Percentiles rank a stretch among this genome's conserved stretches.
phyloP scores from a whole-genome alignment of 306 rosid genomes.

The Spatholobus suberectus region DNA sequence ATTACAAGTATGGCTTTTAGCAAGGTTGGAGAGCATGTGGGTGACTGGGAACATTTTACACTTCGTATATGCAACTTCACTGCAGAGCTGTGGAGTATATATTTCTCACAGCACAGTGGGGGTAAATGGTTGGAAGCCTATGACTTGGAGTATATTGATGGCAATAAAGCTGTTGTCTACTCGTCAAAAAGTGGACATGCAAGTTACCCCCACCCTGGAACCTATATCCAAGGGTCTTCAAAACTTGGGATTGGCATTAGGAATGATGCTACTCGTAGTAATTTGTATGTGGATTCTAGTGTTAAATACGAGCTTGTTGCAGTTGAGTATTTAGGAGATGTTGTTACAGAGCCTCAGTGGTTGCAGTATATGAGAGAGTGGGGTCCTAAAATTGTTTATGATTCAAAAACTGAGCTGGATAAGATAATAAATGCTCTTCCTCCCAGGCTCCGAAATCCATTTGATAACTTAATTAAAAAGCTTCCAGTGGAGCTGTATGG shows the following conservation, averaged over 20 bases:
- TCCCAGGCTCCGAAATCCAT: constrained; percentile 34
- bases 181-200: constrained; percentile 56
- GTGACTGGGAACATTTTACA: constrained; percentile 95
- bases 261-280: constrained; percentile 44
- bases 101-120: constrained; percentile 58
- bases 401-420: constrained; percentile 53
- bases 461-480: constrained; percentile 35
- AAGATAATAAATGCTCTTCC: constrained; percentile 49
- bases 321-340: constrained; percentile 54
- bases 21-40: constrained; percentile 75
- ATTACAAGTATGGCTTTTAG: constrained; percentile 50
- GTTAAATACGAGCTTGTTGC: constrained; percentile 42
- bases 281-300: constrained; percentile 49
- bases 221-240: constrained; percentile 54
- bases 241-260: constrained; percentile 53
- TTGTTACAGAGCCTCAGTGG: constrained; percentile 52
- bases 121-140: constrained; percentile 54
- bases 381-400: constrained; percentile 56
- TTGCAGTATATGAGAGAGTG: constrained; percentile 56
- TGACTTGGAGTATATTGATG: constrained; percentile 48
- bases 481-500: constrained; percentile 54
- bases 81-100: constrained; percentile 54
- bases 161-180: constrained; percentile 52
- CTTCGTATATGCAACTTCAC: constrained; percentile 55
- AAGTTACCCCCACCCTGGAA: constrained; percentile 48